A percentile compares a stretch with the other conserved stretches of the same genome.
These are phyloP conservation scores for Phytophthora gonapodyides DNA, from an alignment of 352 stramenopile genomes.

Conservation along the genomic window DNA sequence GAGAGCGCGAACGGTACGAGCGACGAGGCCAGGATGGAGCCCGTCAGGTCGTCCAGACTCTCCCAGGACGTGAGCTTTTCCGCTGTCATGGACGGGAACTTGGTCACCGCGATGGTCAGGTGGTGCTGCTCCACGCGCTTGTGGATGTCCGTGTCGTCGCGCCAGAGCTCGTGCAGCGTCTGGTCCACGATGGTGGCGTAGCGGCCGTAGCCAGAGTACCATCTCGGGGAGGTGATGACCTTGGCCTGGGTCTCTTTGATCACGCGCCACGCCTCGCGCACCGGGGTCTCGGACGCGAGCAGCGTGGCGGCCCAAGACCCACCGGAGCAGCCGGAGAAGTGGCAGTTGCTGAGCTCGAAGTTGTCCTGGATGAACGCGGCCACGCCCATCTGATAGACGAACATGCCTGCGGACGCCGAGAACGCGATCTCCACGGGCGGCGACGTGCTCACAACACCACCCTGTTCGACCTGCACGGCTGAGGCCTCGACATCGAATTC, in stretches of 20 bases:
- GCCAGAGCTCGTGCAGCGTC: constrained; percentile 60
- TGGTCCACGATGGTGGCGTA: constrained; percentile 59
- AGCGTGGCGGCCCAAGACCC: constrained; percentile 40
- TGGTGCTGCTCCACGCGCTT: constrained; percentile 44
- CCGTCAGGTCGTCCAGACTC: constrained; percentile 60
- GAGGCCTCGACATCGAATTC: constrained; percentile 32
- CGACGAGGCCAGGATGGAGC: constrained; percentile 68
- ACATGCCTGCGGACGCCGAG: constrained; percentile 65
- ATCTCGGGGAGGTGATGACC: constrained; percentile 47
- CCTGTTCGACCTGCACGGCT: constrained; percentile 16
- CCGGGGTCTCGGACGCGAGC: constrained; percentile 55
- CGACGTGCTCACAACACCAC: background rate
- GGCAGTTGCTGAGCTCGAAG: constrained; percentile 43
- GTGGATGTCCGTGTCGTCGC: constrained; percentile 53
- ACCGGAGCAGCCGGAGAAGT: constrained; percentile 41
- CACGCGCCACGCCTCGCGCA: constrained; percentile 49
- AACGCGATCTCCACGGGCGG: constrained; percentile 66
- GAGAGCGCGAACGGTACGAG: constrained; percentile 74
- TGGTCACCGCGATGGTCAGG: constrained; percentile 66
- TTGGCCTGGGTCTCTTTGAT: constrained; percentile 59
- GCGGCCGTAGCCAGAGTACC: constrained; percentile 71
- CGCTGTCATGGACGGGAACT: constrained; percentile 59
- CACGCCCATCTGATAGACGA: constrained; percentile 79
- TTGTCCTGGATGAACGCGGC: constrained; percentile 72
- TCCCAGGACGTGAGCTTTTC: constrained; percentile 63